phyloP scores from a whole-genome alignment of 371 early-diverging fungal species.

The Coemansia sp. region DNA sequence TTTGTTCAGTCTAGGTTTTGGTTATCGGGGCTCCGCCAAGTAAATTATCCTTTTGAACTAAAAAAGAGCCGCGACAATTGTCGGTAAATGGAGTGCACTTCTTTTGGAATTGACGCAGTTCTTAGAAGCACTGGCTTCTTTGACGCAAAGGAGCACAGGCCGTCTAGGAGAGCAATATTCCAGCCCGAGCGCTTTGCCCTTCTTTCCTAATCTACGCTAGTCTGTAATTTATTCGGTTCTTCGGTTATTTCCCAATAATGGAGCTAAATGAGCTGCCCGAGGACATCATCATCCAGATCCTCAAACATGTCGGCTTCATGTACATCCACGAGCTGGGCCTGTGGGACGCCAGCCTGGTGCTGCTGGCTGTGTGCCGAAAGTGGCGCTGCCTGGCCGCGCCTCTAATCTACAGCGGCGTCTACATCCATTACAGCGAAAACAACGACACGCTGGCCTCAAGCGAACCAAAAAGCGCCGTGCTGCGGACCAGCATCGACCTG shows the following conservation, averaged over 20 bases:
- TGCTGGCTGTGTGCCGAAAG: constrained; percentile 5
- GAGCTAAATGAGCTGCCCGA: constrained; percentile 1
- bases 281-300: constrained; percentile 3
- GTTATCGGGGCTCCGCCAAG: too few relatives aligned
- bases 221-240: background rate
- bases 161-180: too few relatives aligned
- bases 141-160: too few relatives aligned
- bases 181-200: too few relatives aligned
- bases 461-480: background rate
- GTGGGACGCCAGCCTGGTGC: constrained; percentile 1
- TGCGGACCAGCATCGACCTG: constrained; percentile 4
- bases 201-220: too few relatives aligned
- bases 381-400: constrained; percentile 5
- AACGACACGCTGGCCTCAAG: background rate
- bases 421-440: background rate
- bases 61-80: too few relatives aligned
- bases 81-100: too few relatives aligned
- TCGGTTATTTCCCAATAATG: background rate
- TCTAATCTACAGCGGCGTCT: constrained; percentile 4
- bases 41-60: too few relatives aligned
- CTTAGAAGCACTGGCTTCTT: too few relatives aligned
- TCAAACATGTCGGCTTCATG: background rate
- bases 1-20: too few relatives aligned
- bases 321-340: background rate
- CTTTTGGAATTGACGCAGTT: too few relatives aligned